Base-by-base conservation (phyloP, 1,284 basidiomycete genomes). In the Leccinum subfulvum region DNA sequence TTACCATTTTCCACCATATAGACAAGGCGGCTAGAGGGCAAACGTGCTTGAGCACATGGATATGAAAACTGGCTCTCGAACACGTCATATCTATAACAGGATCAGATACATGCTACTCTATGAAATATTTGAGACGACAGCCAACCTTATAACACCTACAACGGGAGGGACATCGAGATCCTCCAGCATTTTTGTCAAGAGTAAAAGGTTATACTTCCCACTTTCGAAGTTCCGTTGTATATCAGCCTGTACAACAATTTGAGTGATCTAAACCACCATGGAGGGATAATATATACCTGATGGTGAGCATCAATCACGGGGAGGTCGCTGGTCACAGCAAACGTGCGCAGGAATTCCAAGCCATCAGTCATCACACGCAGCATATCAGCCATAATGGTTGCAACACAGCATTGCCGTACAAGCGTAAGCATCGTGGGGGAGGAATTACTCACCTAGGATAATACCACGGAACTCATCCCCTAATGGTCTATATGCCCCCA, bases 1-100 rank as follows among this genome's bases (percentile, higher is more conserved):
- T 84, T 86, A 4, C 78, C 81, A 64, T 79, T 78, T 68, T 90
- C 85, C 28, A 83, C 78, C 82, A 92, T 82, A 68, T 89, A 82
- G 13, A 92, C 73, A 47, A 90, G 66, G 68, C 84, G 82, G 61
- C 84, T 81, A 62, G 80, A 76, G 39, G 75, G 74, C n/a, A 79
- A 80, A 30, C 77, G 70, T 56, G 82, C 77, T 23, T 79, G 78
- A 53, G 81, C 79, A 41, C 80, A 81, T 52, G 81, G 75, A 65
- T 82, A 83, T 11, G 82, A 82, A 69, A 84, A 82, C 58, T 85
- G 82, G 64, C 86, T 85, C 63, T 87, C 84, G 62, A 83, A 84
- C 1, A 83, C 67, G 68, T 91, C 82, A 67, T 84, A 91, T 62
- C 89, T 90, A 26, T 41, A 35, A 33, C 26, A 60, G 35, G 3